These are phyloP conservation scores for Tylopilus sp. DNA, from an alignment of 768 basidiomycete species.

Conservation along the genomic window DNA sequence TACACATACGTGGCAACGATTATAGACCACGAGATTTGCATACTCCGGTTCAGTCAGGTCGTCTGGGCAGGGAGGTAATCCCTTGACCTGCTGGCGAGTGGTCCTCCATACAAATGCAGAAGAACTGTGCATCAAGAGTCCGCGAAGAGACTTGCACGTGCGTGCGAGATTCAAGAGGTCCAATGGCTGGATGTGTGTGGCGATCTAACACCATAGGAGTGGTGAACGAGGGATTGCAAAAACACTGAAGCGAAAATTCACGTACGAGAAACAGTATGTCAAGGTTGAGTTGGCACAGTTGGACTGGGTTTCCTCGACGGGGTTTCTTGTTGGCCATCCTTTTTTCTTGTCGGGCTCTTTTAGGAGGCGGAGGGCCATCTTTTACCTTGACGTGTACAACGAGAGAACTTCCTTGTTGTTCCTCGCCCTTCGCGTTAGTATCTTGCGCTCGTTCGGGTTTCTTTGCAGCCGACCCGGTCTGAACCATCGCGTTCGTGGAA, in stretches of 20 bases:
- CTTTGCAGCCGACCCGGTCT: background rate
- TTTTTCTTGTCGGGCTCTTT: background rate
- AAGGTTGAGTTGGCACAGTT: conserved; percentile 1
- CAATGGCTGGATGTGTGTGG: conserved; percentile 35
- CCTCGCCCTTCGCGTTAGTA: background rate
- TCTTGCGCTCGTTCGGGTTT: background rate
- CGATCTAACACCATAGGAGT: conserved; percentile 30
- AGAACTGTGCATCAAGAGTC: conserved; percentile 31
- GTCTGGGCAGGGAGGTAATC: conserved; percentile 39
- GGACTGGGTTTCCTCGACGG: background rate
- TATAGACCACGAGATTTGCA: background rate
- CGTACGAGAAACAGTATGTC: conserved; percentile 5
- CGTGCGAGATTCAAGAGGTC: conserved; percentile 34
- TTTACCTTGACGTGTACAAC: background rate
- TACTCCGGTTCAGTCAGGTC: background rate
- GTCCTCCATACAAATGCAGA: conserved; percentile 26
- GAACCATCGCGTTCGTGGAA: background rate
- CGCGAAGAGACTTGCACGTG: conserved; percentile 36
- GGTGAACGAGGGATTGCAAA: background rate
- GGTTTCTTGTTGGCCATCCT: background rate
- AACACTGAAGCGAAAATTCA: background rate
- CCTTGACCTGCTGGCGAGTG: conserved; percentile 29
- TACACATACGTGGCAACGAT: conserved; percentile 15
- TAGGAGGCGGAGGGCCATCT: background rate
- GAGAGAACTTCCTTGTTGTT: background rate